Base-by-base conservation (phyloP, 257 asterid species). In the Avicennia marina region DNA sequence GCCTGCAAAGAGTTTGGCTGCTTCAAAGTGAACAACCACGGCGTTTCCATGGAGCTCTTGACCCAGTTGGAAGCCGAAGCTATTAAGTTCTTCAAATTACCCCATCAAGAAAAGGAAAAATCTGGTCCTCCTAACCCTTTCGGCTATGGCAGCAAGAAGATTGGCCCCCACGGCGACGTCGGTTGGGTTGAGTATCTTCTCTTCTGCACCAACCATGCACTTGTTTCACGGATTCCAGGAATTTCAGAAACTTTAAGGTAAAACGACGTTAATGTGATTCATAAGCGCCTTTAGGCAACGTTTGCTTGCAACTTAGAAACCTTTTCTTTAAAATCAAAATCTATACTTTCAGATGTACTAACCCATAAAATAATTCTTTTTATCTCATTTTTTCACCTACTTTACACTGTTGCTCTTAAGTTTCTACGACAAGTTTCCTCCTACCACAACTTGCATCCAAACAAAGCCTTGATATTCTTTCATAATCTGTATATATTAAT, bases 141-240 rank as follows among this genome's bases (percentile, higher is more conserved):
- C 12, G 81, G 88, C 2, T 81, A 81, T 19, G 88, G 85, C 1
- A 60, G 57, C 77, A 78, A 72, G 74, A 67, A 15, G 31, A 81
- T 81, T 27, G 88, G 88, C 32, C 62, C 31, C 6, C 75, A 78
- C 52, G 88, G 88, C 6, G 88, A 81, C 34, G 71, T 78, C 20
- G 85, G 88, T 0, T 77, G 82, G 84, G 47, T 81, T 0, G 88
- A 81, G 47, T 81, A 75, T 50, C 78, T 81, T 7, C 79, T 81
- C 36, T 72, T 81, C 65, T 52, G 56, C 58, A 62, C 84, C 52
- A 66, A 60, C 57, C 41, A 74, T 19, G 40, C 50, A 11, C 39
- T 68, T 41, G 10, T 32, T 2, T 65, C 81, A 2, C 53, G 20
- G 11, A 22, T 69, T 9, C 74, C 78, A 0, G 76, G 66, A 19